Base-by-base conservation (phyloP, 2,329 filamentous ascomycete species). In the Tolypocladium ovalisporum region DNA sequence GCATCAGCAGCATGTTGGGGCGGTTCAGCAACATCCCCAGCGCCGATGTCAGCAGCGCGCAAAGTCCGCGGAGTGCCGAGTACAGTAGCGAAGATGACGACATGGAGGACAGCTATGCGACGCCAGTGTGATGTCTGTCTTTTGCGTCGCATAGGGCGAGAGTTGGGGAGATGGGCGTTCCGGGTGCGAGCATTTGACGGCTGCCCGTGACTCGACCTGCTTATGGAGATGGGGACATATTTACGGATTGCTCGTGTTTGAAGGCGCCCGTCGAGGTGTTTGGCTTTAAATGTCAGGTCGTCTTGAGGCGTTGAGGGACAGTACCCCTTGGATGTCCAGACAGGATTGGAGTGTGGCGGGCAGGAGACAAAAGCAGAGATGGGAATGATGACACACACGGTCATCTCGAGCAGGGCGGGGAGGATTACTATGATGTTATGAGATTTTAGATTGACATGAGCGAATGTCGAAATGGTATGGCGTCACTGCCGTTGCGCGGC, bases 11-110 rank as follows among this genome's bases (percentile, higher is more conserved):
- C 56, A 69, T 74, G 47, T 64, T 74, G 22, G 71, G 71, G 27
- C 70, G 71, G 7, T 74, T 77, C 58, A 76, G 76, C 63, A 76
- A 73, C 17, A 64, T 77, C 35, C 69, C 70, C 49, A 79, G 78
- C 58, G 73, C 72, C 12, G 79, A 81, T 58, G 73, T 73, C 27
- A 82, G 77, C 63, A 74, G 73, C 4, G 73, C 75, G 40, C 78
- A 81, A 57, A 84, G 81, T 57, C 80, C 80, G 10, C 69, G 71
- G 55, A 72, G 71, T 36, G 76, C 74, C 39, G 75, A 73, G 24
- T 79, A 79, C 52, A 81, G 76, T 61, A 82, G 78, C 57, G 81
- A 47, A 19, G 42, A 83, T 55, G 81, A 84, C 52, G 78, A 77
- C 13, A 79, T 81, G 70, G 79, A 80, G 35, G 69, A 66, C 42